These are phyloP conservation scores for Crepidotus variabilis DNA, from an alignment of 768 basidiomycete genomes.

Conservation along the genomic window DNA sequence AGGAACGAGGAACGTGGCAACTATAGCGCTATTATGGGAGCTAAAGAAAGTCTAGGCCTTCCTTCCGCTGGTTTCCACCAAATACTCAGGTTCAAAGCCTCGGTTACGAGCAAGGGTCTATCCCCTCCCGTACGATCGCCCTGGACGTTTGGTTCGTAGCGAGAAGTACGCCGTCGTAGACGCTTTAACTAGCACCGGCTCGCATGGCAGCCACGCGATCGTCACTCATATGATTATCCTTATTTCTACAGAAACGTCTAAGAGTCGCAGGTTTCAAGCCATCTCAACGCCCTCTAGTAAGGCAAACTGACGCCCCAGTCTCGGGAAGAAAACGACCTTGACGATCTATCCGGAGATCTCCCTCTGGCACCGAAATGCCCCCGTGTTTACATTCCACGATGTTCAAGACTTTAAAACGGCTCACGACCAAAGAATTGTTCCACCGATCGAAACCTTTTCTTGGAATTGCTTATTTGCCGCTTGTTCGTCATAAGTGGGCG, in stretches of 20 bases:
- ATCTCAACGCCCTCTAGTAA: not conserved
- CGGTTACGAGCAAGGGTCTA: too few species aligned
- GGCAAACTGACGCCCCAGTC: not conserved
- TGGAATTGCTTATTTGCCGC: slow-evolving; percentile 20
- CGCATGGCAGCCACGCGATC: slow-evolving; percentile 33
- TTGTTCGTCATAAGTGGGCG: not conserved
- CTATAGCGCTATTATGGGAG: too few species aligned
- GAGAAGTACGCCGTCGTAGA: too few species aligned
- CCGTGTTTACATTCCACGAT: slow-evolving; percentile 36
- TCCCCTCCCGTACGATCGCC: too few species aligned
- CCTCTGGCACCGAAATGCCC: slow-evolving; percentile 36
- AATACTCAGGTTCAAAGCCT: too few species aligned
- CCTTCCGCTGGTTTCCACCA: too few species aligned
- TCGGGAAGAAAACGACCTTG: slow-evolving; percentile 11
- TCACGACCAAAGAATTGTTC: slow-evolving; percentile 18
- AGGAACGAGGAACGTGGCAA: too few species aligned
- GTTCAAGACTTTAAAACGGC: slow-evolving; percentile 30
- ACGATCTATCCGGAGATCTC: slow-evolving; percentile 35
- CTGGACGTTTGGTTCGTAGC: too few species aligned
- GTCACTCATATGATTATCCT: not conserved
- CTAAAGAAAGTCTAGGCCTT: too few species aligned
- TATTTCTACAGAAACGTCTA: not conserved
- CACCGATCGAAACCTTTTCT: slow-evolving; percentile 14
- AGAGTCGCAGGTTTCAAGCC: not conserved
- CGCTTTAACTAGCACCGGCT: not conserved